phyloP scores from a whole-genome alignment of 2,329 filamentous ascomycete species.

The Teratosphaeria gauchensis region DNA sequence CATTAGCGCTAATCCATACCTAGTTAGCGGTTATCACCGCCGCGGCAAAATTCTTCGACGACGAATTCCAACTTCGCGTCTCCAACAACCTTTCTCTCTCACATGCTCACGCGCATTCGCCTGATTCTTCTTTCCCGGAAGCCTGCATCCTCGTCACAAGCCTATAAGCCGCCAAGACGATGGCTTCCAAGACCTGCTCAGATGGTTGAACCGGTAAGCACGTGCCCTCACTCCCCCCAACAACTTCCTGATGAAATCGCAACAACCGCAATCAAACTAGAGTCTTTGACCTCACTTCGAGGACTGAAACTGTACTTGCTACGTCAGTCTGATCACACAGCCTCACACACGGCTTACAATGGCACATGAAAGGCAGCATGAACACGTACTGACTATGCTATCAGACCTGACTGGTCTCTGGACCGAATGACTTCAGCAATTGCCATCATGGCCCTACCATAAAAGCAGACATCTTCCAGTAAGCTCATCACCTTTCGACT shows the following conservation, averaged over 20 bases:
- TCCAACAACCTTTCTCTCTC: background rate
- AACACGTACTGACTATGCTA: background rate
- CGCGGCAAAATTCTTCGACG: background rate
- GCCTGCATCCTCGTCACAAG: background rate
- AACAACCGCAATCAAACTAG: constrained; percentile 7
- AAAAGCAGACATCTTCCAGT: background rate
- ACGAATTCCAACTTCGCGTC: background rate
- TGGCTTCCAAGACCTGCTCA: background rate
- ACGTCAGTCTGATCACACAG: constrained; percentile 6
- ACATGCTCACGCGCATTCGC: background rate
- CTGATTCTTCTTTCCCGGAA: background rate
- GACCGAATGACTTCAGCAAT: background rate
- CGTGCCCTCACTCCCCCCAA: background rate
- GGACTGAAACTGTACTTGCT: constrained; percentile 7
- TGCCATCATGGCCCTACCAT: background rate
- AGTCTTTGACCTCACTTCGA: constrained; percentile 6
- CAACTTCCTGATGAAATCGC: constrained; percentile 4
- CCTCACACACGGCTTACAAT: background rate
- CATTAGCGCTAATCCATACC: background rate
- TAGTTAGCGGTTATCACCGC: background rate
- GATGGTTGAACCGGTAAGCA: constrained; percentile 1
- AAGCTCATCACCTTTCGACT: background rate
- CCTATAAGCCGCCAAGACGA: background rate
- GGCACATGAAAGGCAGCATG: background rate
- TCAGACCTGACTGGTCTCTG: background rate